Percentiles rank a stretch among this genome's conserved stretches.
Evolutionary conservation across 1,284 basidiomycete species (phyloP).

Genomic region (Ustilago trichophora): DNA sequence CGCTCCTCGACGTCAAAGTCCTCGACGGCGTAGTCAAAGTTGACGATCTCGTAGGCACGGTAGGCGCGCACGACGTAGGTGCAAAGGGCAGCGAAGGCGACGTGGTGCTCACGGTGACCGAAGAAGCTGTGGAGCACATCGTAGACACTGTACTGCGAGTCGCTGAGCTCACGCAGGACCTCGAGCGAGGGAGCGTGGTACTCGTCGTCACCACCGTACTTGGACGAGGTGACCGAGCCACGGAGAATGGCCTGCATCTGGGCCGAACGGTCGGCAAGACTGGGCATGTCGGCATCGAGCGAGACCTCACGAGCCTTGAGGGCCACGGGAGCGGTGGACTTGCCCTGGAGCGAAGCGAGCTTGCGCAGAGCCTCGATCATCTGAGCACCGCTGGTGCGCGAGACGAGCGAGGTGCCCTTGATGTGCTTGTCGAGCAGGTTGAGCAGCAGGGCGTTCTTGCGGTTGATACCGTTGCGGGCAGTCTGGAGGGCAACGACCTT

Average conservation of each 20-base stretch:
- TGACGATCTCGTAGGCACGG: constrained; percentile 89
- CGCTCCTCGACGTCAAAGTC: constrained; percentile 73
- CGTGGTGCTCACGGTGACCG: constrained; percentile 74
- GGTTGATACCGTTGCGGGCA: constrained; percentile 92
- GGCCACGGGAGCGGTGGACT: constrained; percentile 69
- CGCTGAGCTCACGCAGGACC: constrained; percentile 88
- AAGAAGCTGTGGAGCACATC: constrained; percentile 98
- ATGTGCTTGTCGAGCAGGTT: constrained; percentile 78
- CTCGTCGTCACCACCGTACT: constrained; percentile 82
- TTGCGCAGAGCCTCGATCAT: constrained; percentile 56
- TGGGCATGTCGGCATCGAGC: constrained; percentile 94
- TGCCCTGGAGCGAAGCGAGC: constrained; percentile 79
- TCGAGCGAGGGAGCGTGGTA: constrained; percentile 76
- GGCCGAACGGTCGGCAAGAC: constrained; percentile 87
- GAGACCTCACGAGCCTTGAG: constrained; percentile 97
- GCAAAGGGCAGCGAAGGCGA: constrained; percentile 90
- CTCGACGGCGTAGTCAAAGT: constrained; percentile 84
- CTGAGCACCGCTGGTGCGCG: constrained; percentile 45
- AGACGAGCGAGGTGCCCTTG: constrained; percentile 53
- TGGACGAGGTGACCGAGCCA: constrained; percentile 80
- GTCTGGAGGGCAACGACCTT: constrained; percentile 86
- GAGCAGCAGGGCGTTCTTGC: constrained; percentile 88
- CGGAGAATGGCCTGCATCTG: constrained; percentile 96
- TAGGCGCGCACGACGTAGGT: constrained; percentile 96
- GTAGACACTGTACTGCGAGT: constrained; percentile 95